These are phyloP conservation scores for Mycena vitilis DNA, from an alignment of 768 basidiomycete genomes.

Conservation along the genomic window DNA sequence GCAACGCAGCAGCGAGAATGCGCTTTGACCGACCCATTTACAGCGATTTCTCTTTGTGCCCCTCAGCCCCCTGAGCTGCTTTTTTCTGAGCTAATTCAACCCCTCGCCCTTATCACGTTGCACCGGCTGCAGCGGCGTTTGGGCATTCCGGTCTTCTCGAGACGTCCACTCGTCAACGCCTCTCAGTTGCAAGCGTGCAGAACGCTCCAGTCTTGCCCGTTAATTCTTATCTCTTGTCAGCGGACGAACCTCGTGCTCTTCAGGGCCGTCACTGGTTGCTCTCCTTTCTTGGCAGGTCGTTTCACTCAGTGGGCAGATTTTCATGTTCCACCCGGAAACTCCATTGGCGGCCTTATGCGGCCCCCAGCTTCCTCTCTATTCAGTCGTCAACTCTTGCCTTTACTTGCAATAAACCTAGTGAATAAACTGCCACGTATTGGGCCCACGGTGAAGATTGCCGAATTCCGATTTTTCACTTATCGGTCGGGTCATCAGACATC, in stretches of 20 bases:
- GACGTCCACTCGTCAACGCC: neutral
- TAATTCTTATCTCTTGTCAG: conserved; percentile 15
- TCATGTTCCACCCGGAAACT: conserved; percentile 3
- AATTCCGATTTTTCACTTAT: conserved; percentile 22
- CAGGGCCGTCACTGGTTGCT: conserved; percentile 11
- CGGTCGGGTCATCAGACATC: conserved; percentile 22
- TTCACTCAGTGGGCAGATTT: neutral
- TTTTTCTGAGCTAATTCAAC: neutral
- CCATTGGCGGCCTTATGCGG: neutral
- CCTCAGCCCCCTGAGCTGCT: neutral
- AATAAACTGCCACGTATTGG: neutral
- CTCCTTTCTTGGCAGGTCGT: conserved; percentile 19
- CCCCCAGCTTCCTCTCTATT: neutral
- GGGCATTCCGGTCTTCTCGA: neutral
- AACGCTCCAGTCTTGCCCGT: neutral
- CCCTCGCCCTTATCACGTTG: neutral
- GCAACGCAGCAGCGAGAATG: conserved; percentile 5
- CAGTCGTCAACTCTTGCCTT: neutral
- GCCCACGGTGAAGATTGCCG: conserved; percentile 2
- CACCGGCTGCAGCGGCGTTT: neutral
- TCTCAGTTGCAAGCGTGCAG: neutral
- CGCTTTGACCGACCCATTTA: conserved; percentile 22
- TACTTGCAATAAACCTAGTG: neutral
- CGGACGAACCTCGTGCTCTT: conserved; percentile 13
- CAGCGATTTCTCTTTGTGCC: neutral